A percentile compares a stretch with the other conserved stretches of the same genome.
Conservation (phyloP, 768 basidiomycete genomes). For the Mycena sanguinolenta region DNA sequence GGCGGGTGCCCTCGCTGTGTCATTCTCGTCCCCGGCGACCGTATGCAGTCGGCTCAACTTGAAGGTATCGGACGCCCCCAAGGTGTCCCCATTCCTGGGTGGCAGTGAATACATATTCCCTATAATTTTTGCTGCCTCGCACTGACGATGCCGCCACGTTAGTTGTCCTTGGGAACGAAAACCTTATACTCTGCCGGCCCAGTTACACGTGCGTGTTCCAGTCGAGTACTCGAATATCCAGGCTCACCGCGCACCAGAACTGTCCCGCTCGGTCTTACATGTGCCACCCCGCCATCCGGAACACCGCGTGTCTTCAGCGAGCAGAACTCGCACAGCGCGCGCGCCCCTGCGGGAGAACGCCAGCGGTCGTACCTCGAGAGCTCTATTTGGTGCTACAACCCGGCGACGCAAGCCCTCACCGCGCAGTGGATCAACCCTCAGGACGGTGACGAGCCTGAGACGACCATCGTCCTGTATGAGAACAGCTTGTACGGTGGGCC, state of each 20-base stretch:
- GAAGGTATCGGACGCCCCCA: no score
- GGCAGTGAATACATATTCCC: no score
- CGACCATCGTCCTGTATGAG: conserved; percentile 2
- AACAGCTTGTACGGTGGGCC: not conserved
- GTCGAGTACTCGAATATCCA: not conserved
- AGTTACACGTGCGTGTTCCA: not conserved
- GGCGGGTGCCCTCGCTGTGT: no score
- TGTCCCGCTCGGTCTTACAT: not conserved
- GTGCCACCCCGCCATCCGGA: no score
- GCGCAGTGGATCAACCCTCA: conserved; percentile 1
- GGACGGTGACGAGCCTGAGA: not conserved
- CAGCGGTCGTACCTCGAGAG: not conserved
- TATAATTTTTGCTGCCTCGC: no score
- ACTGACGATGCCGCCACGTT: no score
- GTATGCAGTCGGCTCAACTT: no score
- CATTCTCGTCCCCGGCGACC: no score
- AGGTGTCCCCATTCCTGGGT: no score
- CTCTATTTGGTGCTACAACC: not conserved
- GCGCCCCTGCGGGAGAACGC: not conserved
- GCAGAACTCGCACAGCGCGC: not conserved
- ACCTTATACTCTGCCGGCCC: no score
- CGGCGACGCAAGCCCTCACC: conserved; percentile 3
- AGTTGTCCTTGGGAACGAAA: no score
- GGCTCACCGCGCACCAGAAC: not conserved
- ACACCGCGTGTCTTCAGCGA: not conserved